Evolutionary conservation across 805 yeast genomes (phyloP), one percentile per base, ranked within the genome.

Genomic region (Pichia phayaonensis): DNA sequence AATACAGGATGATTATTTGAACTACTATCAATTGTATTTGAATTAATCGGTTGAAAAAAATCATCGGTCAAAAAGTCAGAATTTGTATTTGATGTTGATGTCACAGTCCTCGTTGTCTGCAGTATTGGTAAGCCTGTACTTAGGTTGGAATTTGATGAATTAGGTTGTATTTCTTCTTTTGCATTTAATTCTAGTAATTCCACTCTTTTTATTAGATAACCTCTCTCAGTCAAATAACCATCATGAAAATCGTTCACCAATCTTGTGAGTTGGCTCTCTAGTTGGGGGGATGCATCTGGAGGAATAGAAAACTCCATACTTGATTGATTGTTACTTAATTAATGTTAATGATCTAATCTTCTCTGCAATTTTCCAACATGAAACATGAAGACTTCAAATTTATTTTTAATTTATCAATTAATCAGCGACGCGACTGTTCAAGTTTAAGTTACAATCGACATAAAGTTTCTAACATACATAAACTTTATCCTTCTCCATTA

Each of bases 161-260:
- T 18, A n/a, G 24, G 8, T 2, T 12, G 20, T 12, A n/a, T 22
- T 18, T 26, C 34, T n/a, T 39, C 24, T 18, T 18, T 23, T 13
- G 21, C 27, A 12, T n/a, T 34, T 3, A 15, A 5, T 7, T 31
- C 42, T 18, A 54, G 21, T n/a, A 78, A 59, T 54, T 62, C 68
- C 42, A 69, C 74, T 52, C 87, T 67, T 54, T 81, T 83, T 57
- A 77, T 83, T 42, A 72, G 69, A 61, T 82, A 86, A 2, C 94
- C 92, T 61, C 84, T 86, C 44, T 76, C 83, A 0, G 94, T 85
- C 50, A 86, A 69, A 51, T 82, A 83, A 1, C 89, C 92, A 36
- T 85, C 90, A 56, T 73, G 72, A 54, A 70, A 80, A 54, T 82
- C 87, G 11, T 66, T 59, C 15, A 72, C 70, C 27, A 81, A 67